Conservation (phyloP, 139 green algal genomes). For the Mychonastes homosphaera region DNA sequence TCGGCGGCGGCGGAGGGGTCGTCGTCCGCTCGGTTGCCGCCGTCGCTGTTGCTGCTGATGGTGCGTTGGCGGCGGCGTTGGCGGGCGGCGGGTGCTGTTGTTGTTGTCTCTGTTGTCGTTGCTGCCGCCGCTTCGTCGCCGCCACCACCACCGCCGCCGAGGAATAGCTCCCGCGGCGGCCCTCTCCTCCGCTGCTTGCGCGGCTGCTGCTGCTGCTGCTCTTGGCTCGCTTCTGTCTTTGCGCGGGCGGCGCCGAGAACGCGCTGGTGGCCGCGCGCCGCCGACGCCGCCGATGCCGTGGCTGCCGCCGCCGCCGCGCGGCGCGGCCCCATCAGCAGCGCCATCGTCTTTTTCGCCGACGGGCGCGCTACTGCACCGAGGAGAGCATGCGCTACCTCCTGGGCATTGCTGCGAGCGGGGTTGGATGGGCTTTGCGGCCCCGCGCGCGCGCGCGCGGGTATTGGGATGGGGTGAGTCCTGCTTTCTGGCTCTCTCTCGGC, state of each 20-base stretch:
- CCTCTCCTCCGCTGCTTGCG: neutral
- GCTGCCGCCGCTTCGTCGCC: neutral
- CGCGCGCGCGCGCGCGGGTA: too few relatives aligned
- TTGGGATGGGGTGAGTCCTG: too few relatives aligned
- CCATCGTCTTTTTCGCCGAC: neutral
- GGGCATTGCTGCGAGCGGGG: neutral
- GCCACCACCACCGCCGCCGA: neutral
- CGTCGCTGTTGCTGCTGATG: neutral
- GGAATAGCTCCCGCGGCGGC: too few relatives aligned
- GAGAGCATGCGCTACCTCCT: neutral
- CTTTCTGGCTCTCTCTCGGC: too few relatives aligned
- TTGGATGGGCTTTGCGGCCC: too few relatives aligned
- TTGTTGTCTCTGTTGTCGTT: neutral
- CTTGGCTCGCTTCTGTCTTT: neutral
- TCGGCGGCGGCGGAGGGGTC: neutral
- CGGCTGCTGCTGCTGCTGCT: slow-evolving; percentile 6
- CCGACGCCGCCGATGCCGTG: neutral
- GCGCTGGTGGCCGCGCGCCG: too few relatives aligned
- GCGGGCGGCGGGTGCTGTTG: neutral
- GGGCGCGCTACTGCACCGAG: too few relatives aligned
- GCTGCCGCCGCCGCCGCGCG: neutral
- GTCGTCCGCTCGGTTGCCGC: neutral
- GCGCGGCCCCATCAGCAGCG: neutral
- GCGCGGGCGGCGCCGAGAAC: too few relatives aligned
- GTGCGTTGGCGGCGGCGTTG: too few relatives aligned